These are phyloP conservation scores for Polygonum maritimum DNA, from an alignment of 148 eudicot species.

Conservation along the genomic window DNA sequence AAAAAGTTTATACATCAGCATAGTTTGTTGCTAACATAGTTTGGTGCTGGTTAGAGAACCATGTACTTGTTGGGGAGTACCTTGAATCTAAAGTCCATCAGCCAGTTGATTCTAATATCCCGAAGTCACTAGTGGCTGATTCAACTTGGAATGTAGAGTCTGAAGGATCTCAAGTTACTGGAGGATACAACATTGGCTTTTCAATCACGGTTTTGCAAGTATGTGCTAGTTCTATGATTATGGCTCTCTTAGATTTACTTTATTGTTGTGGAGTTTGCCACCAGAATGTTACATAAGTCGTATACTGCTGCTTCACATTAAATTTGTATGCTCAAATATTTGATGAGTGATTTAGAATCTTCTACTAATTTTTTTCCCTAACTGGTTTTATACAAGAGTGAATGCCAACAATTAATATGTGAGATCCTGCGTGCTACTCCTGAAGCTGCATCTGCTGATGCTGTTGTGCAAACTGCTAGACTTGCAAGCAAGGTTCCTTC, in stretches of 20 bases:
- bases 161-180: conserved; percentile 67
- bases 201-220: conserved; percentile 93
- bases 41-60: conserved; percentile 61
- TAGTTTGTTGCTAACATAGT: conserved; percentile 4
- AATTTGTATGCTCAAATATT: not conserved
- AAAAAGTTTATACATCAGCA: not conserved
- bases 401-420: conserved; percentile 98
- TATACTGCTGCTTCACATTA: not conserved
- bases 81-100: conserved; percentile 81
- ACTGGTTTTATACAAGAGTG: conserved; percentile 48
- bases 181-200: conserved; percentile 90
- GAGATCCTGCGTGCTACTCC: conserved; percentile 98
- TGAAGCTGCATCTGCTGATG: conserved; percentile 95
- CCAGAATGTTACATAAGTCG: not conserved
- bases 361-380: not conserved
- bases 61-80: conserved; percentile 90
- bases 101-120: conserved; percentile 67
- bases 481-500: conserved; percentile 79
- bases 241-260: not conserved
- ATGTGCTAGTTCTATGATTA: not conserved
- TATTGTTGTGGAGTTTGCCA: not conserved
- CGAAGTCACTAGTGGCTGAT: conserved; percentile 62
- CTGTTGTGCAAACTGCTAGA: conserved; percentile 93
- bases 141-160: conserved; percentile 69
- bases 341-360: not conserved